Base-by-base conservation (phyloP, 1,284 basidiomycete species). In the Amylostereum areolatum region DNA sequence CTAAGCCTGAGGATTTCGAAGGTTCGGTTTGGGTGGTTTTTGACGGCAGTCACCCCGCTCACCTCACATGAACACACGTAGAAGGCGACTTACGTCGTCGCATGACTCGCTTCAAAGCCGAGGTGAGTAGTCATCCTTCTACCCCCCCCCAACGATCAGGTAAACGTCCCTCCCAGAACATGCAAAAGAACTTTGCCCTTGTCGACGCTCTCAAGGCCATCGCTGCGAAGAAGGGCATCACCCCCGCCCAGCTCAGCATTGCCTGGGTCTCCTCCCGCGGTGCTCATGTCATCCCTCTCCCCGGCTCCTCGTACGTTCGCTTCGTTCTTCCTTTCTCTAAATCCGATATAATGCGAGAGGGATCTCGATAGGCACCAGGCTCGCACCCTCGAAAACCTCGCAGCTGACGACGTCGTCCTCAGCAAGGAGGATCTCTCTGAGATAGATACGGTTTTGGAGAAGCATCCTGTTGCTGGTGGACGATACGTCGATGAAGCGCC, bases 261-360 rank as follows among this genome's bases (percentile, higher is more conserved):
- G 81, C 83, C 0, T 88, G 82, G 81, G 70, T 85, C 7, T 60
- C 67, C 28, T 61, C 68, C 2, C 68, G 74, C 42, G 75, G 72
- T 12, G 61, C 63, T 24, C 74, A 76, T 45, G 67, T 77, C 39
- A 68, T 82, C 45, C 78, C 79, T 1, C 72, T 82, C 41, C 78
- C 80, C 1, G 79, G 79, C 4, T 78, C 75, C 2, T 75, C 74
- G 71, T 73, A 48, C 45, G 71, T 70, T 30, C 4, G 18, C 18
- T 18, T 18, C 18, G 1, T 18, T 18, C 18, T 18, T 18, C 18
- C 18, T 18, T 18, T 18, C 18, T 18, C 18, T 18, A 1, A 18
- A 18, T 18, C 18, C 18, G 18, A 18, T 18, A 18, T 18, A 18
- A 18, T 18, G 1, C 18, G 18, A 18, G 18, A 18, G 18, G 18